Evolutionary conservation across 2,329 filamentous ascomycete genomes (phyloP).

Genomic region (Alternaria novae-zelandiae): DNA sequence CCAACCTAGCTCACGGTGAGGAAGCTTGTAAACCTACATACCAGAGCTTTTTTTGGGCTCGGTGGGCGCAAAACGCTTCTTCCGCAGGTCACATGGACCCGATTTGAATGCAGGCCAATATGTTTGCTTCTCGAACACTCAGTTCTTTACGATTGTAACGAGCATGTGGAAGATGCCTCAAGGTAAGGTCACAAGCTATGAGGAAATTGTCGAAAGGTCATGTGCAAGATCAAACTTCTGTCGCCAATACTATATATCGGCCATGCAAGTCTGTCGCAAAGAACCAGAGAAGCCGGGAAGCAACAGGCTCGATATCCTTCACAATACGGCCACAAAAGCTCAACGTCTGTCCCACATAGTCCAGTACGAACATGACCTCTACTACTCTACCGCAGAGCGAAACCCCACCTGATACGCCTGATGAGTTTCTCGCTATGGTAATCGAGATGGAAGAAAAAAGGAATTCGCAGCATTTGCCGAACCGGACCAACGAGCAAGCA

Average conservation of each 20-base stretch:
- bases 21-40: background rate
- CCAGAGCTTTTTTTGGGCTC: background rate
- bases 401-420: too few relatives aligned
- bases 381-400: background rate
- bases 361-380: background rate
- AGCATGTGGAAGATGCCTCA: background rate
- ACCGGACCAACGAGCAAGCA: too few relatives aligned
- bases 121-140: background rate
- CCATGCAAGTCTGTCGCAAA: background rate
- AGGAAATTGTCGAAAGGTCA: background rate
- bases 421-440: background rate
- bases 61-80: too few relatives aligned
- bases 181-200: background rate
- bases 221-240: background rate
- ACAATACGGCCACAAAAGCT: background rate
- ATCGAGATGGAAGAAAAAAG: rapidly evolving
- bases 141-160: rapidly evolving
- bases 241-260: background rate
- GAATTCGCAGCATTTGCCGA: background rate
- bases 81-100: background rate
- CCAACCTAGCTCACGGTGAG: background rate
- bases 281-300: rapidly evolving
- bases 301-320: rapidly evolving
- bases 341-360: background rate
- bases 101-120: background rate